Conservation (phyloP, 2,329 filamentous ascomycete species). For the Fusarium subtropicale region DNA sequence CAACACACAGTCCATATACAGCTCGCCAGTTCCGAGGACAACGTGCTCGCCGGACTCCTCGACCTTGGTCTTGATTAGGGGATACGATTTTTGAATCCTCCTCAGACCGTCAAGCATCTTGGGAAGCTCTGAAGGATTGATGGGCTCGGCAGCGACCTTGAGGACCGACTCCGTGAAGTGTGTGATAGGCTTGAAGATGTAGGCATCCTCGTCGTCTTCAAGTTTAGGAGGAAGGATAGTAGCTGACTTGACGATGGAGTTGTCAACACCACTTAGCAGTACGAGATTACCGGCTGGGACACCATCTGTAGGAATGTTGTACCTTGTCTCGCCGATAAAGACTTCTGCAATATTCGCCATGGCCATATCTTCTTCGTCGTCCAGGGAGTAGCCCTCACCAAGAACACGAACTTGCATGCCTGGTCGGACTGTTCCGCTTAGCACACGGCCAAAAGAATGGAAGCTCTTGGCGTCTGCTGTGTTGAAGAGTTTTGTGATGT, state of each 20-base stretch:
- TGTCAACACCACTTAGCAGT: constrained; percentile 91
- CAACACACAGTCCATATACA: constrained; percentile 99
- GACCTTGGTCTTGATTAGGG: constrained; percentile 94
- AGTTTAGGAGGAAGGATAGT: constrained; percentile 86
- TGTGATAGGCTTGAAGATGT: constrained; percentile 91
- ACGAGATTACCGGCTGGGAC: constrained; percentile 95
- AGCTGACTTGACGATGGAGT: constrained; percentile 97
- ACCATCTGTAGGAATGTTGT: constrained; percentile 91
- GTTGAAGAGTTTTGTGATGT: constrained; percentile 94
- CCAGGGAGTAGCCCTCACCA: constrained; percentile 93
- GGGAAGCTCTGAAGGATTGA: constrained; percentile 96
- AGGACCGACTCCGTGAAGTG: constrained; percentile 98
- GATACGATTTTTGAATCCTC: constrained; percentile 98
- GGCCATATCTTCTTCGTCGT: constrained; percentile 98
- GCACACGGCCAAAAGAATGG: constrained; percentile 87
- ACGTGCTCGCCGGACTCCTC: constrained; percentile 98
- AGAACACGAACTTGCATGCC: constrained; percentile 88
- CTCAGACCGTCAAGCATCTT: constrained; percentile 98
- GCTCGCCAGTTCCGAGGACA: constrained; percentile 91
- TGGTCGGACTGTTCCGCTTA: constrained; percentile 89
- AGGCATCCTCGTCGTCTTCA: constrained; percentile 89
- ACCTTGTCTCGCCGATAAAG: constrained; percentile 91
- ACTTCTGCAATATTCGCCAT: constrained; percentile 85
- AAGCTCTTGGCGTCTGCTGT: constrained; percentile 91
- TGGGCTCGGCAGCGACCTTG: constrained; percentile 97